Conservation (phyloP, 1,139 yeast species). For the Candida smagusa region DNA sequence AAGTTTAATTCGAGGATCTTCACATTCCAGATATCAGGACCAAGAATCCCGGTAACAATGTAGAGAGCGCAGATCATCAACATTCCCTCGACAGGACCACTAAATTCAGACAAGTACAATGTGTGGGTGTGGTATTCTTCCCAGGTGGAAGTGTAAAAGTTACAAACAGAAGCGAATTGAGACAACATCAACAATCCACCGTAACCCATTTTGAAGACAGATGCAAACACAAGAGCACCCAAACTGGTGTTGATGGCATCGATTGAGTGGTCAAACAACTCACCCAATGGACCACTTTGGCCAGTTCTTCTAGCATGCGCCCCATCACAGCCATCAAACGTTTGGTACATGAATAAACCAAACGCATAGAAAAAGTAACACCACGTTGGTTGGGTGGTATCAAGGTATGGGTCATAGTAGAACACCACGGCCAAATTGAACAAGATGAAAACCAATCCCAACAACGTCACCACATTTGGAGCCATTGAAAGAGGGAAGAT, state of each 20-base stretch:
- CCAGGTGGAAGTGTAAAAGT: slow-evolving; percentile 92
- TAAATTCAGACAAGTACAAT: slow-evolving; percentile 70
- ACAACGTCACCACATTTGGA: slow-evolving; percentile 79
- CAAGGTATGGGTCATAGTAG: slow-evolving; percentile 69
- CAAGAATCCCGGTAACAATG: slow-evolving; percentile 61
- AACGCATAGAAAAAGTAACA: slow-evolving; percentile 75
- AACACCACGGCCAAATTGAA: slow-evolving; percentile 63
- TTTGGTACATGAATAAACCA: slow-evolving; percentile 86
- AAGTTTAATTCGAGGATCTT: slow-evolving; percentile 33
- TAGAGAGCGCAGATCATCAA: slow-evolving; percentile 57
- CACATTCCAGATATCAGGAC: slow-evolving; percentile 66
- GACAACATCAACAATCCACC: slow-evolving; percentile 58
- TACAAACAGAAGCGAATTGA: slow-evolving; percentile 75
- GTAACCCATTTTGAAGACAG: slow-evolving; percentile 72
- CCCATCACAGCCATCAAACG: slow-evolving; percentile 96
- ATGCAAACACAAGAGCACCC: slow-evolving; percentile 67
- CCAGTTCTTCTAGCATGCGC: slow-evolving; percentile 92
- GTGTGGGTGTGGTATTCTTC: slow-evolving; percentile 93
- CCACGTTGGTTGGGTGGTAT: slow-evolving; percentile 70
- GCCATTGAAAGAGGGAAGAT: slow-evolving; percentile 86
- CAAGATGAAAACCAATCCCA: slow-evolving; percentile 71
- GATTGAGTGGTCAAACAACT: slow-evolving; percentile 88
- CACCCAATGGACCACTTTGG: slow-evolving; percentile 93
- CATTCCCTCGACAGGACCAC: slow-evolving; percentile 96
- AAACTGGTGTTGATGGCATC: slow-evolving; percentile 89